phyloP scores from a whole-genome alignment of 495 filamentous ascomycete genomes.

The Talaromyces liani region DNA sequence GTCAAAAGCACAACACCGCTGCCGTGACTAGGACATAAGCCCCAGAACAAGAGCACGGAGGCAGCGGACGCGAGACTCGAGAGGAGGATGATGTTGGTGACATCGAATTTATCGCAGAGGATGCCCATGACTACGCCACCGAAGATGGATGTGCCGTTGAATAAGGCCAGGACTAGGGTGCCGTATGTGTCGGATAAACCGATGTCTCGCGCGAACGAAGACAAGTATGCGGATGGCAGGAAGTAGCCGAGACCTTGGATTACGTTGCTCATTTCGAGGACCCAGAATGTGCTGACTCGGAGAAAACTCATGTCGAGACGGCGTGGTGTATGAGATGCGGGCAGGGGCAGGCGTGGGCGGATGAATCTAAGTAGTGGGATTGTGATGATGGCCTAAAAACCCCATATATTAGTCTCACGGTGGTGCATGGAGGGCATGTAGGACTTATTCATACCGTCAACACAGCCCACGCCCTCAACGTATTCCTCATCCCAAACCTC shows the following conservation, averaged over 20 bases:
- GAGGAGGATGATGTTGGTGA: conserved; percentile 52
- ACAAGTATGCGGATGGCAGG: conserved; percentile 58
- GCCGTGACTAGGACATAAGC: conserved; percentile 34
- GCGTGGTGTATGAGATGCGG: conserved; percentile 12
- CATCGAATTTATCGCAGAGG: conserved; percentile 52
- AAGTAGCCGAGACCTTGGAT: conserved; percentile 61
- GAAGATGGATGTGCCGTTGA: conserved; percentile 51
- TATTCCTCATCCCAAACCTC: conserved; percentile 47
- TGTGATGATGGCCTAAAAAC: too few species aligned
- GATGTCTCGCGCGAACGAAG: conserved; percentile 47
- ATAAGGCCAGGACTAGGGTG: conserved; percentile 45
- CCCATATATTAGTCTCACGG: too few species aligned
- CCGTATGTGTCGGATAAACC: conserved; percentile 36
- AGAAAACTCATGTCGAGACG: conserved; percentile 45
- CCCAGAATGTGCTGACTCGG: conserved; percentile 38
- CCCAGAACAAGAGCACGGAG: conserved; percentile 63
- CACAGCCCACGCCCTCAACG: conserved; percentile 47
- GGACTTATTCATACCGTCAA: conserved; percentile 20
- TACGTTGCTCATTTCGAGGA: conserved; percentile 49
- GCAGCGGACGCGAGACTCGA: conserved; percentile 50
- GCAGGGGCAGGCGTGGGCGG: too few species aligned
- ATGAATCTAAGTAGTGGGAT: too few species aligned
- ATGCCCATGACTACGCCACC: conserved; percentile 52
- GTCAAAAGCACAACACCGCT: conserved; percentile 44
- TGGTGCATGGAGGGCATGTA: too few species aligned